Base-by-base conservation (phyloP, 257 asterid genomes). In the Solanum habrochaites region DNA sequence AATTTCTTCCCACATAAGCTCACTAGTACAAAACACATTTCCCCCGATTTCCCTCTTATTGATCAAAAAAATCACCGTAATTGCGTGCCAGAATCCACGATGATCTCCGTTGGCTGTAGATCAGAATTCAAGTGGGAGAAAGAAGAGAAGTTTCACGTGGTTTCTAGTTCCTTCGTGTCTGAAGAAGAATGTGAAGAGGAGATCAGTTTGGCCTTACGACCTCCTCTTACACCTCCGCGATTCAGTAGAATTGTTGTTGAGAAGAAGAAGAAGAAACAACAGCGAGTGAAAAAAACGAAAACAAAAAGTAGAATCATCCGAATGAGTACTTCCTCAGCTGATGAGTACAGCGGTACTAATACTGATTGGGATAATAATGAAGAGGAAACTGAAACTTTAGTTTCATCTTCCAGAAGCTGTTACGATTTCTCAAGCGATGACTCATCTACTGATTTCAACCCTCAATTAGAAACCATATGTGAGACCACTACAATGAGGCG, bases 141-240 rank as follows among this genome's bases (percentile, higher is more conserved):
- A 77, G 96, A 95, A 58, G 97, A 91, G 8, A 93, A 94, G 74
- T 93, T 96, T 95, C 97, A 94, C 85, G 94, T 93, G 58, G 88
- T 94, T 82, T 94, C 93, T 56, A 90, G 91, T 37, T 86, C 91
- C 42, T 85, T 67, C 69, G 49, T 72, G 29, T 72, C 81, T 37
- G 81, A 72, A 35, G 47, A 72, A 31, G 78, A 32, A 29, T 49
- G 58, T 49, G 90, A 91, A 31, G 83, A 83, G 16, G 87, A 66
- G 56, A 64, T 83, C 32, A 87, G 58, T 4, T 32, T 39, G 40
- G 71, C 83, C 7, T 29, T 84, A 37, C 78, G 87, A 4, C 90
- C 90, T 11, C 60, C 87, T 21, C 35, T 70, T 23, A 87, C 92
- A 23, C 90, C 81, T 58, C 92, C n/a, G 35, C 66, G 77, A 75